These are phyloP conservation scores for Tetrapisispora iriomotensis DNA, from an alignment of 805 yeast species.

Conservation along the genomic window DNA sequence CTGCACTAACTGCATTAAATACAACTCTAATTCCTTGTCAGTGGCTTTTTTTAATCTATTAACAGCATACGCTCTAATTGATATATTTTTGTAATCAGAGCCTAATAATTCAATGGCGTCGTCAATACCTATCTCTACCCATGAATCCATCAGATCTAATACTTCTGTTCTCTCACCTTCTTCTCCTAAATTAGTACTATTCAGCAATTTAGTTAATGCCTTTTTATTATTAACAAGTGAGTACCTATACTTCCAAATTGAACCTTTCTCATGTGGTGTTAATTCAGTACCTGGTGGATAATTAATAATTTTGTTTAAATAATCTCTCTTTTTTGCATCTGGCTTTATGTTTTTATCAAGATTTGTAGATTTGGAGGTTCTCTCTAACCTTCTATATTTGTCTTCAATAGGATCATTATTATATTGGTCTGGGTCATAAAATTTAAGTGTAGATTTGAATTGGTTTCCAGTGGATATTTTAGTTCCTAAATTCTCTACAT, in stretches of 20 bases:
- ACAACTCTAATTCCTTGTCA: conserved; percentile 71
- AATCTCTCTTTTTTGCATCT: conserved; percentile 69
- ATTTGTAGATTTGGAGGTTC: conserved; percentile 68
- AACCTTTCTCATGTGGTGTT: conserved; percentile 71
- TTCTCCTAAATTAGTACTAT: conserved; percentile 83
- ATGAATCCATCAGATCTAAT: conserved; percentile 54
- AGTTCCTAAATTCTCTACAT: neutral
- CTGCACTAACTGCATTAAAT: conserved; percentile 81
- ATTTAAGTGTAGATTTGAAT: conserved; percentile 28
- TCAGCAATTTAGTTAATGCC: conserved; percentile 71
- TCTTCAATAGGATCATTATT: conserved; percentile 76
- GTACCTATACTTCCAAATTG: conserved; percentile 86
- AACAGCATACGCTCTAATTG: conserved; percentile 81
- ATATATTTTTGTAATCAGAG: conserved; percentile 59
- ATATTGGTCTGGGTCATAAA: conserved; percentile 63
- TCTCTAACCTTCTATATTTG: conserved; percentile 74
- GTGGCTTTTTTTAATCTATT: conserved; percentile 68
- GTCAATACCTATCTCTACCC: conserved; percentile 72
- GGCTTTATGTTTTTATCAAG: conserved; percentile 84
- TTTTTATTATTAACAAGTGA: conserved; percentile 59
- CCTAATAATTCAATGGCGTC: conserved; percentile 83
- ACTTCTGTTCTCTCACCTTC: conserved; percentile 73
- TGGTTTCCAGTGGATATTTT: conserved; percentile 19
- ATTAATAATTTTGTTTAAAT: conserved; percentile 53
- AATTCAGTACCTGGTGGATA: conserved; percentile 80